Evolutionary conservation across 2,329 filamentous ascomycete species (phyloP), one percentile per base, ranked within the genome.

Genomic region (Trichoderma gracile): DNA sequence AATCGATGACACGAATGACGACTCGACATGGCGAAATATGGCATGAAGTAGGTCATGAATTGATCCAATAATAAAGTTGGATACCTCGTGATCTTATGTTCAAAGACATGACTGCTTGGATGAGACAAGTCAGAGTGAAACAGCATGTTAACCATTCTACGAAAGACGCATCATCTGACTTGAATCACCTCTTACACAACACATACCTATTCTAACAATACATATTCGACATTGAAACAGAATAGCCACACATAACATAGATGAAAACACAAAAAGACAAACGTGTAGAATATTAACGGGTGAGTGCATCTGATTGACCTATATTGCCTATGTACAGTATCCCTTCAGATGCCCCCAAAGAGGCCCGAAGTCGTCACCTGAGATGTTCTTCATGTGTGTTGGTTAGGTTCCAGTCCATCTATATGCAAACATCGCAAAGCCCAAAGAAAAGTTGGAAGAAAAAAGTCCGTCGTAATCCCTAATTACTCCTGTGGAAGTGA

Each of bases 361-460:
- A 49, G 53, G 53, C 53, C 25, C 53, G 46, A 40, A 50, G 46
- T 63, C 64, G 53, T 65, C 64, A 65, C 59, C 64, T 63, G 58
- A 63, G 52, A 65, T 63, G 42, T 57, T 63, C 46, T 64, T 59
- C 58, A 62, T 61, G 43, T 65, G 54, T 64, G 67, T 69, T 66
- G 56, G 25, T 30, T 69, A 70, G 71, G 50, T 63, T 71, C 71
- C 70, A 70, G 69, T 70, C 69, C 73, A 69, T 71, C 73, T 75
- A 75, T 75, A 74, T 75, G 72, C 73, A 70, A 73, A 71, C 71
- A 69, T 70, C 70, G 69, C 69, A 70, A 67, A 64, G 64, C 71
- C 68, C 64, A 66, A 68, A 62, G 25, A 69, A 68, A 61, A 43
- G 33, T 53, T 62, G 38, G 70, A 71, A 38, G 33, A 38, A 70